These are phyloP conservation scores for Diaporthe helianthi DNA, from an alignment of 2,329 filamentous ascomycete genomes.

Conservation along the genomic window DNA sequence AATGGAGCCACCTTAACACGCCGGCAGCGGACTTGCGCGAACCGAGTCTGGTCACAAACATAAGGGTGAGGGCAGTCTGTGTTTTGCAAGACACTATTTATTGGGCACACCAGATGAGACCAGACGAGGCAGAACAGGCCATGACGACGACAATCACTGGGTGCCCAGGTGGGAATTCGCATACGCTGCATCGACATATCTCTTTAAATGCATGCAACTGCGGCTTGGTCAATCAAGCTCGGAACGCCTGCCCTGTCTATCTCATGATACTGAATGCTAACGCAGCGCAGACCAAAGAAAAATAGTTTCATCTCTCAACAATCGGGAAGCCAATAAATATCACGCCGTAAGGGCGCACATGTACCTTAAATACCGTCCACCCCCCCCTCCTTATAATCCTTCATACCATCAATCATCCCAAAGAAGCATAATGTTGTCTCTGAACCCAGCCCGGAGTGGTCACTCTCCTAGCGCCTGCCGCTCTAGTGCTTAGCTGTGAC, in stretches of 20 bases:
- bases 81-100: neutral
- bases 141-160: neutral
- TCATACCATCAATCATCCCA: constrained; percentile 1
- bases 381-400: neutral
- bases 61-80: neutral
- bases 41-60: neutral
- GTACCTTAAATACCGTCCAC: neutral
- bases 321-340: neutral
- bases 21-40: too few species aligned
- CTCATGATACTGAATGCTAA: constrained; percentile 20
- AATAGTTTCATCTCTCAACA: neutral
- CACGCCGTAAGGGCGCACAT: neutral
- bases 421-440: neutral
- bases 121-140: neutral
- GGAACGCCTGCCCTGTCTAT: constrained; percentile 24
- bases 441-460: neutral
- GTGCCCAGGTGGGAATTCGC: too few species aligned
- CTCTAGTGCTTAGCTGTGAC: constrained; percentile 73
- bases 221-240: constrained; percentile 12
- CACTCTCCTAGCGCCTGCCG: constrained; percentile 43
- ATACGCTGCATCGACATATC: neutral
- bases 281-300: neutral
- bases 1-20: too few species aligned
- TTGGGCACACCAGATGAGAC: neutral
- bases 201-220: constrained; percentile 10